phyloP scores from a whole-genome alignment of 164 flowering plant species.

The Aristolochia californica region DNA sequence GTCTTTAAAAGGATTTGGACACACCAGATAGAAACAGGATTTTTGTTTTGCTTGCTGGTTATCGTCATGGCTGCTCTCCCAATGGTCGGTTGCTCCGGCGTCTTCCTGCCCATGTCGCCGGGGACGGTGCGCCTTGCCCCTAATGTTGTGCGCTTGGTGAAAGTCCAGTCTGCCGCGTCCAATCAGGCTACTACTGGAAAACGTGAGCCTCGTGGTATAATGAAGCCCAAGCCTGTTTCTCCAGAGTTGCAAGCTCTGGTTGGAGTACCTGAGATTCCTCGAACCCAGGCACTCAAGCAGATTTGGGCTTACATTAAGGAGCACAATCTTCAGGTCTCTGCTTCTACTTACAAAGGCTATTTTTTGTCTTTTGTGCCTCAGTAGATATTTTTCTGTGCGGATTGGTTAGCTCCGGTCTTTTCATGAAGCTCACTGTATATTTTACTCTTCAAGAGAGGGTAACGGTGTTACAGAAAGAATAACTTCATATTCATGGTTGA shows the following conservation, averaged over 20 bases:
- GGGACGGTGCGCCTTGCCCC: background rate
- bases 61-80: constrained; percentile 7
- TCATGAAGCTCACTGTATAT: no score
- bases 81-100: constrained; percentile 5
- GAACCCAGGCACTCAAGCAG: constrained; percentile 79
- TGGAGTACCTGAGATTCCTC: constrained; percentile 68
- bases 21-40: no score
- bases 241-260: constrained; percentile 69
- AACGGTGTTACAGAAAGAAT: no score
- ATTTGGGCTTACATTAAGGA: constrained; percentile 90
- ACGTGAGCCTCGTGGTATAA: constrained; percentile 64
- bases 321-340: constrained; percentile 68
- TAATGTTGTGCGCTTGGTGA: constrained; percentile 18
- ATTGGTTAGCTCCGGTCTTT: no score
- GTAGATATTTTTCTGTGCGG: no score
- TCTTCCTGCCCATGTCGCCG: constrained; percentile 1
- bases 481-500: no score
- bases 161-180: constrained; percentile 30
- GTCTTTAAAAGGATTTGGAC: no score
- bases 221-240: constrained; percentile 62
- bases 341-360: background rate
- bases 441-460: no score
- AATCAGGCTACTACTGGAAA: constrained; percentile 27
- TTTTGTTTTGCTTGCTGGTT: background rate
- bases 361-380: background rate